A percentile compares a stretch with the other conserved stretches of the same genome.
Conservation (phyloP, 2,329 filamentous ascomycete species). For the Lomentospora prolificans region DNA sequence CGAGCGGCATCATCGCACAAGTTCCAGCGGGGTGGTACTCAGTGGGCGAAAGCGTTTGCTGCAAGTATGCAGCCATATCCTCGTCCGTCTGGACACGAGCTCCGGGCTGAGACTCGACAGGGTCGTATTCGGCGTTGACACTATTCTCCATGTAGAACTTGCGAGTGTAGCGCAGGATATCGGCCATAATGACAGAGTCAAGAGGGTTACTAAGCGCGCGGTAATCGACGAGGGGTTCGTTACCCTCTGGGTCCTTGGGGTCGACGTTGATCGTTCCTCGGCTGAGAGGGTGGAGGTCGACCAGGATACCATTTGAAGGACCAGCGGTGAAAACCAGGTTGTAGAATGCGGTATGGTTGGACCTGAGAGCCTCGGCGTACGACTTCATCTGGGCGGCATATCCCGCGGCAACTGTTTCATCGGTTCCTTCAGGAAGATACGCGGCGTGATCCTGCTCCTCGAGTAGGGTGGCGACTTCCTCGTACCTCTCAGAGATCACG, state of each 20-base stretch:
- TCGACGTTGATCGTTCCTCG: slow-evolving; percentile 28
- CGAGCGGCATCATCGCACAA: slow-evolving; percentile 37
- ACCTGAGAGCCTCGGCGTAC: slow-evolving; percentile 23
- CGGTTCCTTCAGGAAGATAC: slow-evolving; percentile 20
- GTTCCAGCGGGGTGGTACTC: slow-evolving; percentile 39
- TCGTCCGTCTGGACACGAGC: slow-evolving; percentile 21
- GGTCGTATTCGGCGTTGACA: slow-evolving; percentile 20
- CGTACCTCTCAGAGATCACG: slow-evolving; percentile 21
- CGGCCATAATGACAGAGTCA: slow-evolving; percentile 26
- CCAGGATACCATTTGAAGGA: slow-evolving; percentile 15
- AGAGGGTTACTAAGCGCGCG: slow-evolving; percentile 27
- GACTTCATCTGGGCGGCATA: slow-evolving; percentile 27
- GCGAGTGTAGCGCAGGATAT: slow-evolving; percentile 26
- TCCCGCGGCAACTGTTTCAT: slow-evolving; percentile 24
- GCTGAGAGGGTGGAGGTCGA: slow-evolving; percentile 23
- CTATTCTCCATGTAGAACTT: slow-evolving; percentile 26
- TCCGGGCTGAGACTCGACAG: slow-evolving; percentile 23
- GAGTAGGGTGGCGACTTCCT: slow-evolving; percentile 21
- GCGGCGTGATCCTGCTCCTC: slow-evolving; percentile 22
- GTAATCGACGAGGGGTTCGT: slow-evolving; percentile 28
- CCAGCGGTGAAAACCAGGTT: slow-evolving; percentile 15
- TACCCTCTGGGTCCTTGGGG: slow-evolving; percentile 24
- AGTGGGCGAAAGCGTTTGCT: slow-evolving; percentile 13
- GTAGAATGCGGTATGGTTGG: slow-evolving; percentile 25
- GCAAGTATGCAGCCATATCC: slow-evolving; percentile 18